Percentiles rank a stretch among this genome's conserved stretches.
Conservation (phyloP, 2,329 filamentous ascomycete genomes). For the Karstenula rhodostoma region DNA sequence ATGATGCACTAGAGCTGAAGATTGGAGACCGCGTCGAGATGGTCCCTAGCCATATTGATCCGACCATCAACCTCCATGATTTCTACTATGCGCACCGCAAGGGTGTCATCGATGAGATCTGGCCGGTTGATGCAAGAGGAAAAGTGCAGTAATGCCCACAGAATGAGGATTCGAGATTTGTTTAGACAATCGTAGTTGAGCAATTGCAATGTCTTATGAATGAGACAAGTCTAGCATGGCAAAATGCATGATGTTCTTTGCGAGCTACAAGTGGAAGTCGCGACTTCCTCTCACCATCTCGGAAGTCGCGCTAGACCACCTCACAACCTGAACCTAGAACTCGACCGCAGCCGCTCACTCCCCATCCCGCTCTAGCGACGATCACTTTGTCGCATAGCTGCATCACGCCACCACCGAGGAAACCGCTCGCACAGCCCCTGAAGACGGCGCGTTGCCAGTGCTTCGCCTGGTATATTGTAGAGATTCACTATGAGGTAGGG, state of each 20-base stretch:
- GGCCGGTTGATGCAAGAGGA: constrained; percentile 60
- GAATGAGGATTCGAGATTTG: neutral
- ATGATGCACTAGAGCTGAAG: constrained; percentile 40
- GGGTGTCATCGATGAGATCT: constrained; percentile 61
- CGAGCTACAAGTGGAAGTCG: neutral
- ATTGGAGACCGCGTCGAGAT: constrained; percentile 61
- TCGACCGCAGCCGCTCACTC: no score
- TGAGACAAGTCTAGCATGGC: neutral
- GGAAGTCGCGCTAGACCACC: no score
- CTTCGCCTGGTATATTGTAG: no score
- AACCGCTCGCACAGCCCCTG: no score
- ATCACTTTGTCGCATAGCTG: no score
- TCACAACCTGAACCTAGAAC: no score
- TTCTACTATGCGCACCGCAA: constrained; percentile 60
- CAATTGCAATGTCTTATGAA: neutral
- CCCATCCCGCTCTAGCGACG: no score
- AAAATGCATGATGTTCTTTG: neutral
- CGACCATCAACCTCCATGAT: constrained; percentile 62
- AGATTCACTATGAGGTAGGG: no score
- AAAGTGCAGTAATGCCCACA: constrained; percentile 56
- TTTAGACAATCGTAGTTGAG: neutral
- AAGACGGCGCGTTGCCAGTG: no score
- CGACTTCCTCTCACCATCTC: no score
- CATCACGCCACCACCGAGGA: no score
- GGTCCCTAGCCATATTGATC: constrained; percentile 64